phyloP scores from a whole-genome alignment of 176 grass and related monocot genomes.

The Aegilops speltoides region DNA sequence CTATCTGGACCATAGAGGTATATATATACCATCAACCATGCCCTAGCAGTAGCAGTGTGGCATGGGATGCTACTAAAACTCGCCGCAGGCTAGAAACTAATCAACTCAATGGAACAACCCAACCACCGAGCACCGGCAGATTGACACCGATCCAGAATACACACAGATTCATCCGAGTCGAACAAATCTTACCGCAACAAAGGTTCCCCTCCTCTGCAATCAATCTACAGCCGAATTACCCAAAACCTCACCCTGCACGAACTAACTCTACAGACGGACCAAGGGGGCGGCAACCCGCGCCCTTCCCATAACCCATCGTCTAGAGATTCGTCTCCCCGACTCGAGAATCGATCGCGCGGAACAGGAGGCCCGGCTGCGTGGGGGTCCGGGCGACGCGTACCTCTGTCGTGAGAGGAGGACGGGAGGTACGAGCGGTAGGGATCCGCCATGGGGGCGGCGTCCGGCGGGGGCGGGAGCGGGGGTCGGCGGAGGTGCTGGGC shows the following conservation, averaged over 20 bases:
- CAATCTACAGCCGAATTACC: not conserved
- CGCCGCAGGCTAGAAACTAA: not conserved
- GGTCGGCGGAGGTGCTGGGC: not conserved
- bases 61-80: not conserved
- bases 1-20: not conserved
- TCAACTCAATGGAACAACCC: not conserved
- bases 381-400: conserved; percentile 14
- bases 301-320: not conserved
- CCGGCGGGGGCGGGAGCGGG: not conserved
- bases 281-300: not conserved
- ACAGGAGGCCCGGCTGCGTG: not conserved
- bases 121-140: not conserved
- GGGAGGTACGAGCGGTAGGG: conserved; percentile 37
- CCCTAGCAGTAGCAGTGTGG: not conserved
- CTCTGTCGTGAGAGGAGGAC: conserved; percentile 34
- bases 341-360: not conserved
- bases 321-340: not conserved
- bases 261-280: not conserved
- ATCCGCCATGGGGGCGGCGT: conserved; percentile 30
- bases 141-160: not conserved
- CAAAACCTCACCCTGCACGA: not conserved
- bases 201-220: not conserved
- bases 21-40: not conserved
- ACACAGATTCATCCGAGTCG: not conserved
- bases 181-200: not conserved